Evolutionary conservation across 2,329 filamentous ascomycete genomes (phyloP), one percentile per base, ranked within the genome.

Genomic region (Biscogniauxia mediterranea): DNA sequence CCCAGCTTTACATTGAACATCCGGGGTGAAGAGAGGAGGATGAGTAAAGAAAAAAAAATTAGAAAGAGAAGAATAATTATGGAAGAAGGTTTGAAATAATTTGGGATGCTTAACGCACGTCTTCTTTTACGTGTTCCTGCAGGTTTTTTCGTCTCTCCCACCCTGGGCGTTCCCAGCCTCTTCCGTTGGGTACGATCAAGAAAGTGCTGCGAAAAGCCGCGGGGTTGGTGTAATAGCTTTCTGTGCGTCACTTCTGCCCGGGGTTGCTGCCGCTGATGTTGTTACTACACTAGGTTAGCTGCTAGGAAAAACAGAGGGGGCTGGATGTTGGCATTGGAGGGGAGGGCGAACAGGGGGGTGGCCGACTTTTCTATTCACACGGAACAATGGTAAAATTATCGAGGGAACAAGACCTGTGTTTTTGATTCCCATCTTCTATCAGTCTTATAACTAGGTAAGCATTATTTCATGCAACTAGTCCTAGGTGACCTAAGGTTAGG

Each of bases 181-280:
- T 66, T 66, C 60, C 60, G 55, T 67, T 68, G 65, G 61, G 56
- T 62, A 58, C 60, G 54, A n/a, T 32, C 38, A 46, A 52, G 59
- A 32, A 32, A 32, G 28, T 32, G 28, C 59, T 60, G 61, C 56
- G 51, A 67, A 70, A 71, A 71, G 66, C 61, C 68, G 70, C 70
- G 70, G 70, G 70, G 70, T 67, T 72, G 70, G 70, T 66, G 64
- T 57, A 23, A 23, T 23, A 56, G 60, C 60, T 56, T 63, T 60
- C 61, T 25, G 61, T 61, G 57, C 56, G 25, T 60, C 55, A 52
- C 53, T 62, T 32, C 7, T 32, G 28, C 28, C 28, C 56, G 52
- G 51, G 56, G 28, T 32, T 32, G 28, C 28, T 32, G 28, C 28
- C 28, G 28, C 28, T 32, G 28, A 32, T 32, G 28, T 32, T 32